Evolutionary conservation across 306 rosid genomes (phyloP), one percentile per base, ranked within the genome.

Genomic region (Trifolium subterraneum): DNA sequence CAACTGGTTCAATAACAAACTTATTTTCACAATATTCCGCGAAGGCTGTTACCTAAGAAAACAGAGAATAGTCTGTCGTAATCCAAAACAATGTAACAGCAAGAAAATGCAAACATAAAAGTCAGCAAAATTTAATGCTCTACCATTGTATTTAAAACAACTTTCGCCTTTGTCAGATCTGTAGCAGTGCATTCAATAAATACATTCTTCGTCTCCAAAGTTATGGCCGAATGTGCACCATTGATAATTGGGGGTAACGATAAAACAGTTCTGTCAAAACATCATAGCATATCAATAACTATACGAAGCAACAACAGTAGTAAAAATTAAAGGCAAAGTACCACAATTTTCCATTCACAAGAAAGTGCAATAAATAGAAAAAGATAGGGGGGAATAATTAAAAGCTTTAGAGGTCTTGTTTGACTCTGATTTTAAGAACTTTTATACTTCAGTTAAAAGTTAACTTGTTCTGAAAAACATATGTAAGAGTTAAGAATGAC

Each of bases 171-270:
- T 35, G 97, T 94, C 77, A 89, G 84, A 83, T 94, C 98, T 73
- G 98, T 91, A 11, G 98, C 98, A 15, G 98, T 94, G 77, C 98
- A 94, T 87, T 94, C 98, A 77, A 94, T 84, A 44, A 91, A 87
- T 22, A 94, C 89, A 36, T 87, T 91, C 89, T 86, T 91, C 2
- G 97, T 94, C 87, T 90, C 90, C 73, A 91, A 73, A 67, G 90
- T 87, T 79, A 94, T 91, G 68, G 98, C 98, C 13, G 98, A 91
- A 77, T 88, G 96, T 14, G 97, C 96, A 71, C 97, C 89, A 81
- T 94, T 94, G 36, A 94, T 94, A 65, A 94, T 91, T 45, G 98
- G 98, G 11, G 98, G 98, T 45, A 94, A 74, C 31, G 98, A 94
- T 84, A 94, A 77, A 68, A 94, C 93, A 78, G 95, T 87, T 83